Conservation (phyloP, 148 eudicot genomes). For the Mesembryanthemum crystallinum region DNA sequence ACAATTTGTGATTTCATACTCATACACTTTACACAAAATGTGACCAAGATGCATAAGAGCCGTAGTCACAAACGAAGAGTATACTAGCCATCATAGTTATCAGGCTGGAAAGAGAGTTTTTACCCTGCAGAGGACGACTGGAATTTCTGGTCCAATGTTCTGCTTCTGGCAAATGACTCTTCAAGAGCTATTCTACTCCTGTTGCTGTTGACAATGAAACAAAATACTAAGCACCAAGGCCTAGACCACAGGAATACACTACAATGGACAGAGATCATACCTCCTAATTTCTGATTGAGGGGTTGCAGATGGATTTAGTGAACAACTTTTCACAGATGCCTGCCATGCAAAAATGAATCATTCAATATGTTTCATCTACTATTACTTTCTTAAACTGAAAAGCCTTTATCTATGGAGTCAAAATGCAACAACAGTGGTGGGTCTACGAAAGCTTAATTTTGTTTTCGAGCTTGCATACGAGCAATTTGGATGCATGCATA, state of each 20-base stretch:
- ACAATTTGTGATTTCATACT: too few relatives aligned
- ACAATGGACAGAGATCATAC: constrained; percentile 26
- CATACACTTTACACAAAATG: not conserved
- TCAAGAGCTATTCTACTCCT: constrained; percentile 35
- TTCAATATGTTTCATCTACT: not conserved
- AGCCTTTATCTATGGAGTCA: not conserved
- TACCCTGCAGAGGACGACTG: constrained; percentile 39
- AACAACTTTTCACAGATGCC: constrained; percentile 44
- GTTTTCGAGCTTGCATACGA: not conserved
- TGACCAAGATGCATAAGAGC: not conserved
- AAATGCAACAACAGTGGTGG: not conserved
- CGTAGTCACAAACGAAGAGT: not conserved
- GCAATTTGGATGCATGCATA: not conserved
- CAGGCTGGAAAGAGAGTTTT: constrained; percentile 13
- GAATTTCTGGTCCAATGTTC: constrained; percentile 36
- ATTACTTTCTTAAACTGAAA: not conserved
- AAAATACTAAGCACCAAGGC: constrained; percentile 12
- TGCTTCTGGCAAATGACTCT: constrained; percentile 35
- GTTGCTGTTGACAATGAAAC: not conserved
- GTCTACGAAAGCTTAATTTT: not conserved
- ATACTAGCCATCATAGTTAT: not conserved
- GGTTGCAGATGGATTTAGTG: constrained; percentile 31
- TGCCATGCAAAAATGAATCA: constrained; percentile 27
- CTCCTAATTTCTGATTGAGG: constrained; percentile 45
- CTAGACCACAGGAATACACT: not conserved